phyloP scores from a whole-genome alignment of 495 filamentous ascomycete genomes.

The Hypomontagnella submonticulosa region DNA sequence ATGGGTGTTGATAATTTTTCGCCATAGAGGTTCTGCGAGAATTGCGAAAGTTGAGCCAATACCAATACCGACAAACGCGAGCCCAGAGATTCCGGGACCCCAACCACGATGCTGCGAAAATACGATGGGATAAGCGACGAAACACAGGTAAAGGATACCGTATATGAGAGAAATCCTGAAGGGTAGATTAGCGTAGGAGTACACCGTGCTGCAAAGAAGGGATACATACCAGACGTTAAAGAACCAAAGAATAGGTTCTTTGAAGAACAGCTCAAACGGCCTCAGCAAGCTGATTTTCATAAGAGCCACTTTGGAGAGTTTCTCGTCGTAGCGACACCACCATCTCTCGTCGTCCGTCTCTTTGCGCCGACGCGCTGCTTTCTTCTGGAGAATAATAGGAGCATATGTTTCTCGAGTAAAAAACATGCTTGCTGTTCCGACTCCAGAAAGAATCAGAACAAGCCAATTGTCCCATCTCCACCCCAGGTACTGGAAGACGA shows the following conservation, averaged over 20 bases:
- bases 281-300: conserved; percentile 78
- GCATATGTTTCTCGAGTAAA: conserved; percentile 81
- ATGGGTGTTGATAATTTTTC: conserved; percentile 77
- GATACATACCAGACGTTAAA: conserved; percentile 72
- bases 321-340: conserved; percentile 81
- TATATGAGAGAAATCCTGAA: conserved; percentile 65
- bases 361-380: conserved; percentile 74
- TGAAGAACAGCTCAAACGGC: conserved; percentile 80
- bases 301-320: conserved; percentile 54
- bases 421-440: conserved; percentile 62
- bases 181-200: background rate
- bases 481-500: conserved; percentile 78
- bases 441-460: conserved; percentile 73
- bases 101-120: conserved; percentile 78
- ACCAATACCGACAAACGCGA: conserved; percentile 84
- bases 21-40: conserved; percentile 73
- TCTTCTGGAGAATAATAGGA: conserved; percentile 74
- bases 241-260: conserved; percentile 87
- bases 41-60: conserved; percentile 77
- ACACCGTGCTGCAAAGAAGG: background rate
- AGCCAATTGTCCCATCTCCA: conserved; percentile 94
- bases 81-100: conserved; percentile 75
- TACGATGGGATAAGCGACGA: conserved; percentile 85
- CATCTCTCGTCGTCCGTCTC: conserved; percentile 78
- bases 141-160: conserved; percentile 85